Evolutionary conservation across 2,329 filamentous ascomycete species (phyloP).

Genomic region (Ophiobolus disseminans): DNA sequence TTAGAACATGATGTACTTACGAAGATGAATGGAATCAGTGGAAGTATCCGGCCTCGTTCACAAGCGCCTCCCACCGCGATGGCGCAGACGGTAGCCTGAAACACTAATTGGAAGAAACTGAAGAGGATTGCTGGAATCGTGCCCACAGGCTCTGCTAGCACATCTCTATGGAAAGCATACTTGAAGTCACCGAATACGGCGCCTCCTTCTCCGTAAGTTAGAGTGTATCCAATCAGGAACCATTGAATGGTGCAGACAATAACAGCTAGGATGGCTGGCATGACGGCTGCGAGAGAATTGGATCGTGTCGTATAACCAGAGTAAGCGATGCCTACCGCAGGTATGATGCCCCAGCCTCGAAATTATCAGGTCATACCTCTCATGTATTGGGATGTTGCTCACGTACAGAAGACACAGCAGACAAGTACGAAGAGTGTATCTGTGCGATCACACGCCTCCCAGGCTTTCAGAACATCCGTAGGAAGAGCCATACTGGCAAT

Average conservation of each 20-base stretch:
- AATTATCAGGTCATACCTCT: background rate
- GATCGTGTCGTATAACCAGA: conserved; percentile 58
- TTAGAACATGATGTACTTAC: conserved; percentile 16
- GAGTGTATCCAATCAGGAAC: conserved; percentile 58
- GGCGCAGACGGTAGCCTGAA: conserved; percentile 59
- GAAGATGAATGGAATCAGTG: conserved; percentile 58
- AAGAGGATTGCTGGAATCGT: conserved; percentile 60
- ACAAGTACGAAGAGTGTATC: conserved; percentile 61
- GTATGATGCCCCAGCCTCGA: conserved; percentile 59
- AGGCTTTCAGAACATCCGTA: conserved; percentile 48
- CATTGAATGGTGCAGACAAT: conserved; percentile 60
- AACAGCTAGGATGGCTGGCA: conserved; percentile 57
- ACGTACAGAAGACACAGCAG: conserved; percentile 57
- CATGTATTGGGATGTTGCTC: background rate
- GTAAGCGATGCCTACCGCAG: conserved; percentile 60
- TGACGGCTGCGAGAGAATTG: conserved; percentile 57
- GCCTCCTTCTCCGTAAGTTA: conserved; percentile 58
- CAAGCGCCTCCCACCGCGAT: conserved; percentile 59
- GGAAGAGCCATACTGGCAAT: conserved; percentile 30
- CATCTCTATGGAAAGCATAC: conserved; percentile 55
- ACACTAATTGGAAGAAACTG: conserved; percentile 61
- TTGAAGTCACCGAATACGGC: conserved; percentile 55
- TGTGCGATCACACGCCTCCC: conserved; percentile 60
- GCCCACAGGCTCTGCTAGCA: conserved; percentile 57
- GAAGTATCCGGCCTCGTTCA: conserved; percentile 56